phyloP scores from a whole-genome alignment of 176 grass and related monocot species.

The Hordeum vulgare region DNA sequence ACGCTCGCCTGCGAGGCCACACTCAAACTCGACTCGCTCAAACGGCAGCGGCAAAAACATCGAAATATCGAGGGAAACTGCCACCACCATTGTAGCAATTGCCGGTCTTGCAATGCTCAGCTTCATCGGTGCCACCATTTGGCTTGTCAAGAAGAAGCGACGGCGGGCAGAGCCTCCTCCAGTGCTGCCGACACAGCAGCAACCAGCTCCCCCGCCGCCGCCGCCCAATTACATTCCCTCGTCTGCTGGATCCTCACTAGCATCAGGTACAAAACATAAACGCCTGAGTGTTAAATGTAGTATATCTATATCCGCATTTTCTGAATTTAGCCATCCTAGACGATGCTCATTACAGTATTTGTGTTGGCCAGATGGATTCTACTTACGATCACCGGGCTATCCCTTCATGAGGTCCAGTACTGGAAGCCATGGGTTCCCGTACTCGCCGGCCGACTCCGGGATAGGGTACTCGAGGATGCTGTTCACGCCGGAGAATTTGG shows the following conservation, averaged over 20 bases:
- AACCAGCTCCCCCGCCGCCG: constrained; percentile 35
- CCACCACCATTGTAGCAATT: constrained; percentile 42
- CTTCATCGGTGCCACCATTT: constrained; percentile 37
- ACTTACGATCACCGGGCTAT: constrained; percentile 55
- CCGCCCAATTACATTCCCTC: constrained; percentile 43
- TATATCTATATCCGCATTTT: not conserved
- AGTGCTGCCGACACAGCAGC: constrained; percentile 24
- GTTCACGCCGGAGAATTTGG: constrained; percentile 67
- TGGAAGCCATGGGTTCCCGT: constrained; percentile 54
- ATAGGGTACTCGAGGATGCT: constrained; percentile 62
- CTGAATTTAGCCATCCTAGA: not conserved
- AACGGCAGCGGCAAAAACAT: constrained; percentile 31
- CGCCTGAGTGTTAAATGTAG: not conserved
- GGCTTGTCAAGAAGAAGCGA: constrained; percentile 68
- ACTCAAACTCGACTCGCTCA: constrained; percentile 28
- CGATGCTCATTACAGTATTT: constrained; percentile 20
- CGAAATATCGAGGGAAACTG: constrained; percentile 49
- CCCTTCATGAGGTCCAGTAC: constrained; percentile 49
- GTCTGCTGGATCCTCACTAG: constrained; percentile 39
- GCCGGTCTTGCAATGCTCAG: constrained; percentile 43
- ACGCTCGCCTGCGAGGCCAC: constrained; percentile 5
- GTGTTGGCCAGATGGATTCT: constrained; percentile 34
- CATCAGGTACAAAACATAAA: constrained; percentile 39
- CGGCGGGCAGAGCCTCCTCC: constrained; percentile 23
- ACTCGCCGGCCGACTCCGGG: constrained; percentile 49